Percentiles rank a stretch among this genome's conserved stretches.
Conservation (phyloP, 2,329 filamentous ascomycete genomes). For the Ophiostoma fasciatum region DNA sequence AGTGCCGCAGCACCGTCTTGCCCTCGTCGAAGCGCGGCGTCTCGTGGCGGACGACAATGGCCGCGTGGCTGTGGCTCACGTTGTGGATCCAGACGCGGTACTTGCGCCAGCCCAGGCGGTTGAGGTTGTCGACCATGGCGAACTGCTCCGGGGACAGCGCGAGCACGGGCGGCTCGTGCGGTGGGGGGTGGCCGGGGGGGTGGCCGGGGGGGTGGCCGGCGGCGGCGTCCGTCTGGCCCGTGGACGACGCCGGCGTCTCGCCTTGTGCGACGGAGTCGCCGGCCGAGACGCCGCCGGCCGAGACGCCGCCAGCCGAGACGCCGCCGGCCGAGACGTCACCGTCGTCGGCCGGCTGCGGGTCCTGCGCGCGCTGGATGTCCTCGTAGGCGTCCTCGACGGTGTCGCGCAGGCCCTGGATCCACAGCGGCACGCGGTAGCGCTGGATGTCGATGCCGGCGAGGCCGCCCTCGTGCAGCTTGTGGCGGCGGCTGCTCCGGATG, state of each 20-base stretch:
- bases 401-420: slow-evolving; percentile 60
- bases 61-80: slow-evolving; percentile 69
- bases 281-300: too few relatives aligned
- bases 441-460: slow-evolving; percentile 51
- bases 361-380: slow-evolving; percentile 51
- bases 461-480: slow-evolving; percentile 60
- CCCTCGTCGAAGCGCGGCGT: slow-evolving; percentile 61
- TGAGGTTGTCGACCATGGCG: slow-evolving; percentile 64
- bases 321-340: too few relatives aligned
- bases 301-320: too few relatives aligned
- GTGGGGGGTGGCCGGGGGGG: too few relatives aligned
- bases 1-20: slow-evolving; percentile 63
- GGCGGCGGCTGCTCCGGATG: slow-evolving; percentile 56
- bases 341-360: too few relatives aligned
- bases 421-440: slow-evolving; percentile 60
- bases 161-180: too few relatives aligned
- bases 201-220: too few relatives aligned
- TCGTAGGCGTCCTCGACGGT: slow-evolving; percentile 69
- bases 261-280: not conserved
- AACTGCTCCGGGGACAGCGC: slow-evolving; percentile 72
- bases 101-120: slow-evolving; percentile 50
- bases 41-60: slow-evolving; percentile 68
- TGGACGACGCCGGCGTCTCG: slow-evolving; percentile 15
- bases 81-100: slow-evolving; percentile 64
- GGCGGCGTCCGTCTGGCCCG: slow-evolving; percentile 24